Base-by-base conservation (phyloP, 495 filamentous ascomycete genomes). In the Penicillium maclennaniae region DNA sequence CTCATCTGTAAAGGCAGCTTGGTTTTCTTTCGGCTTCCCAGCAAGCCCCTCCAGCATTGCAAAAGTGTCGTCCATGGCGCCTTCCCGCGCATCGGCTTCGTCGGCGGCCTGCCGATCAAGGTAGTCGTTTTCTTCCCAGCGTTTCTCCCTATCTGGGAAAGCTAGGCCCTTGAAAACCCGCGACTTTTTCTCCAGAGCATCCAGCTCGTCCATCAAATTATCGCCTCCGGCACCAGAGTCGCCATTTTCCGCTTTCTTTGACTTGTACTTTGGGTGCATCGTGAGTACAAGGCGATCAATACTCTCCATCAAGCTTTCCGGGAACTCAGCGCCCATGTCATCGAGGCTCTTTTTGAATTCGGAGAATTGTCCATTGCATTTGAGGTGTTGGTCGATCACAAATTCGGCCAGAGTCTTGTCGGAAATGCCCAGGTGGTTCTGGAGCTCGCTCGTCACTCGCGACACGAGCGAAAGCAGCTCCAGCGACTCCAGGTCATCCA, bases 381-480 rank as follows among this genome's bases (percentile, higher is more conserved):
- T 83, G 61, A 87, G 65, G 60, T 95, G 89, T 59, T 95, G 88
- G 54, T 85, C 88, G 59, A 98, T 96, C 50, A 97, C 80, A 67
- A 95, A 98, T 69, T 97, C 93, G 45, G 93, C 91, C 16, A 97
- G 77, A 1, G 90, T 96, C 73, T 95, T 96, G 66, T 98, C 92
- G 69, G 77, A 87, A 62, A 97, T 85, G 28, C 92, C 91, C 48
- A 98, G 71, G 72, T 98, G 88, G 70, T 98, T 98, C 59, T 91
- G 86, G 40, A 97, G 77, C 73, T 98, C 93, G 27, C 86, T 90
- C 34, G 90, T 96, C 59, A 98, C 89, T 70, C 92, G 95, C 42
- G 89, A 92, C 55, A 97, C 91, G 51, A 98, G 83, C 55, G 90
- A 95, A 53, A 97, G 83, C 55, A 95, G 77, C 75, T 98, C 93